A percentile compares a stretch with the other conserved stretches of the same genome.
phyloP scores from a whole-genome alignment of 2,329 filamentous ascomycete genomes.

The Cryphonectria carpinicola region DNA sequence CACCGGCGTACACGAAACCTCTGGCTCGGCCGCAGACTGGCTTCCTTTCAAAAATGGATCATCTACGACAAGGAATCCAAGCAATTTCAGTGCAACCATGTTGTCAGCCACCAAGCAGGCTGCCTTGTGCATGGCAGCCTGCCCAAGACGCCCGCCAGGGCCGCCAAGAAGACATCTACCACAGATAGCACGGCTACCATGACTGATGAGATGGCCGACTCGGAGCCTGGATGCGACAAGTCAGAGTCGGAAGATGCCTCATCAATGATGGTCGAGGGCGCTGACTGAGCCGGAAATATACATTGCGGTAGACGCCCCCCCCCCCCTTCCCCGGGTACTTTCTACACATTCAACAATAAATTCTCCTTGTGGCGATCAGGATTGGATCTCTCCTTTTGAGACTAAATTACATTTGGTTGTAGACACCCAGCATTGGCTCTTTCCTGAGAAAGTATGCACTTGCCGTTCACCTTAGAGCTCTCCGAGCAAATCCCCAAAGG shows the following conservation, averaged over 20 bases:
- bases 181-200: not conserved
- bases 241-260: not conserved
- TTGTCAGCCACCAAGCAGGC: constrained; percentile 40
- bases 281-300: not conserved
- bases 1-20: constrained; percentile 63
- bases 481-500: no score
- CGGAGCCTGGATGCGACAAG: not conserved
- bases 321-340: no score
- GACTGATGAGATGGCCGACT: not conserved
- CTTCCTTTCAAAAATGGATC: constrained; percentile 48
- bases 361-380: not conserved
- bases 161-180: not conserved
- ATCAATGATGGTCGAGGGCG: not conserved
- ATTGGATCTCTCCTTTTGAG: not conserved
- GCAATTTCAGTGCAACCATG: constrained; percentile 44
- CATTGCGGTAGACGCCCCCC: not conserved
- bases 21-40: constrained; percentile 58
- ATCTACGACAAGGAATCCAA: constrained; percentile 44
- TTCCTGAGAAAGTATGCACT: not conserved
- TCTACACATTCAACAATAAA: no score
- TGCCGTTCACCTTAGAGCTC: not conserved
- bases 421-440: no score
- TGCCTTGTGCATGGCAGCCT: not conserved
- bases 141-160: no score
- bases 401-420: no score